Base-by-base conservation (phyloP, 768 basidiomycete species). In the Fistulinella prunicolor region DNA sequence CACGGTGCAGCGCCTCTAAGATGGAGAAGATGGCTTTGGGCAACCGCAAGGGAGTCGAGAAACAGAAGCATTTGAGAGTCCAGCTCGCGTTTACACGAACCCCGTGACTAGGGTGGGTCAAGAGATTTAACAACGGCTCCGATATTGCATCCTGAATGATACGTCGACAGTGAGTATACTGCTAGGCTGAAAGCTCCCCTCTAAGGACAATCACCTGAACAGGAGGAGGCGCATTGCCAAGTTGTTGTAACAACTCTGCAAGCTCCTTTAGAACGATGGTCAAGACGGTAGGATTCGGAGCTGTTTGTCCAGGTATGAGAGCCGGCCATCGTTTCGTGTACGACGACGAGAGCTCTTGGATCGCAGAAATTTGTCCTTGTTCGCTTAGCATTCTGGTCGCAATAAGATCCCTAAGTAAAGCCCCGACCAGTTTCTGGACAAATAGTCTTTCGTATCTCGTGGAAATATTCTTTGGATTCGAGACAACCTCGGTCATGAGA, bases 261-360 rank as follows among this genome's bases (percentile, higher is more conserved):
- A 92, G 83, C 65, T 98, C 94, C 44, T 84, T 76, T 19, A 97
- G 71, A 6, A 82, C 84, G 24, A 94, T 76, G 2, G 83, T 78
- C 6, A 97, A 73, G 1, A 89, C 80, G 1, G 80, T 63, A 6
- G 87, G 77, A 29, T 69, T 72, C 0, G 93, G 89, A 0, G 85
- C 79, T 17, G 72, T 71, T 54, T 90, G 85, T 7, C 90, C 91
- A 9, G 92, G 92, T 79, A 97, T 84, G 68, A 95, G 80, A 0
- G 91, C 86, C 1, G 94, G 93, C 92, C 93, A 97, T 44, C 90
- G 79, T 66, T 89, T 92, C 50, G 96, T 71, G 63, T 92, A 96
- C 4, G 78, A 73, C 29, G 75, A 83, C 0, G 89, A 83, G 35
- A 96, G 71, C 55, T 96, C 94, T 57, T 89, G 84, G 28, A 96